Evolutionary conservation across 1,284 basidiomycete genomes (phyloP).

Genomic region (Papiliotrema flavescens): DNA sequence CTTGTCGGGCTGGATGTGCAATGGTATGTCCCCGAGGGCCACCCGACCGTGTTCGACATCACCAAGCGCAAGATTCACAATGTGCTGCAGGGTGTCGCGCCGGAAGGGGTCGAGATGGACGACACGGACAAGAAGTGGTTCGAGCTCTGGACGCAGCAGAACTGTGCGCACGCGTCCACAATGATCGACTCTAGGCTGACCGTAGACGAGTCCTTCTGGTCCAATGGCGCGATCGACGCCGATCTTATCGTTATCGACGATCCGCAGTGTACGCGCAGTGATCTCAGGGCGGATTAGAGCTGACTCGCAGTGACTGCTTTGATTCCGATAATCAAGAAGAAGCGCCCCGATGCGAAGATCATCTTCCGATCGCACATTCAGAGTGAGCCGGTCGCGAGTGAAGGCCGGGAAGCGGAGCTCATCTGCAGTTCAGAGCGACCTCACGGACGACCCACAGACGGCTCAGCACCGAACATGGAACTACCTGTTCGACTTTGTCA

Average conservation of each 20-base stretch:
- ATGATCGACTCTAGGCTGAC: constrained; percentile 1
- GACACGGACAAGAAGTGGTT: constrained; percentile 71
- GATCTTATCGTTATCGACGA: constrained; percentile 65
- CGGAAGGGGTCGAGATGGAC: constrained; percentile 67
- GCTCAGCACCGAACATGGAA: constrained; percentile 84
- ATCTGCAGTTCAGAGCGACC: constrained; percentile 33
- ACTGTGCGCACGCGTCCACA: constrained; percentile 27
- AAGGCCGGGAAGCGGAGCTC: not conserved
- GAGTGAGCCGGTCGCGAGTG: constrained; percentile 54
- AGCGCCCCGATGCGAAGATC: constrained; percentile 73
- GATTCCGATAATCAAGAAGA: constrained; percentile 78
- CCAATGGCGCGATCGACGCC: constrained; percentile 57
- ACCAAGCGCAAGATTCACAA: constrained; percentile 73
- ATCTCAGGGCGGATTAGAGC: not conserved
- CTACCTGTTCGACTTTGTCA: constrained; percentile 83
- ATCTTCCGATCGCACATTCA: constrained; percentile 88
- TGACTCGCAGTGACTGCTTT: constrained; percentile 56
- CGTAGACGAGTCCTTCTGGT: constrained; percentile 64
- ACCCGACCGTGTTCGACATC: constrained; percentile 78
- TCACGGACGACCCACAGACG: constrained; percentile 51
- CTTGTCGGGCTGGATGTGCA: constrained; percentile 70
- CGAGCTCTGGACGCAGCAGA: constrained; percentile 69
- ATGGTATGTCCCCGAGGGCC: constrained; percentile 79
- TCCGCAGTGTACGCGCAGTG: constrained; percentile 41
- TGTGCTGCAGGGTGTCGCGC: constrained; percentile 62